phyloP scores from a whole-genome alignment of 2,329 filamentous ascomycete species.

The Colletotrichum magnum region DNA sequence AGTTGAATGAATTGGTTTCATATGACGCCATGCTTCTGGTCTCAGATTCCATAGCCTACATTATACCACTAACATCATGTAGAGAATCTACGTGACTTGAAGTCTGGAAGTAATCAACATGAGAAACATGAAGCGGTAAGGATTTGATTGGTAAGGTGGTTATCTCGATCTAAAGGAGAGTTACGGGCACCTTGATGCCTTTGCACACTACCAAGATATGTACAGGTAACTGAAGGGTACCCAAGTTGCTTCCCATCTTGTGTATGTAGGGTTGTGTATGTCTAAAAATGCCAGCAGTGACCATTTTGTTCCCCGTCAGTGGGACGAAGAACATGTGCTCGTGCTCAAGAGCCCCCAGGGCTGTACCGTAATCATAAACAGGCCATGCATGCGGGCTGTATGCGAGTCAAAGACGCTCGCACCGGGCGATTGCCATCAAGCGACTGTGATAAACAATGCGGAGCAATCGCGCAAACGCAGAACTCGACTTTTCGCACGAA shows the following conservation, averaged over 20 bases:
- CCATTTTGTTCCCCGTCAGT: neutral
- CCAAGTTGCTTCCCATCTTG: neutral
- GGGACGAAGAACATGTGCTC: constrained; percentile 12
- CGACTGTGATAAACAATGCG: neutral
- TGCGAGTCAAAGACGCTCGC: neutral
- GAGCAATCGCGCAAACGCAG: neutral
- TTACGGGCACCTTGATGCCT: too few species aligned
- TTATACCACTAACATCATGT: too few species aligned
- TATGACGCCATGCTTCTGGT: too few species aligned
- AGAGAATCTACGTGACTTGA: too few species aligned
- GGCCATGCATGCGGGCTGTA: neutral
- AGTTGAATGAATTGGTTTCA: too few species aligned
- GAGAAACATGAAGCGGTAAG: too few species aligned
- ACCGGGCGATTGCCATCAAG: neutral
- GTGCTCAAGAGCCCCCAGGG: constrained; percentile 1
- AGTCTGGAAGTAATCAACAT: too few species aligned
- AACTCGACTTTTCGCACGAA: neutral
- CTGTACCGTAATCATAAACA: neutral
- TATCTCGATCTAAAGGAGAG: too few species aligned
- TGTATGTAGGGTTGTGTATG: constrained; percentile 7
- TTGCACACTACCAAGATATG: neutral
- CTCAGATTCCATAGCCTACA: too few species aligned
- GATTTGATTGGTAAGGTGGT: too few species aligned
- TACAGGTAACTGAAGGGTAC: constrained; percentile 19
- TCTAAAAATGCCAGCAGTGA: neutral